These are phyloP conservation scores for Fraxinus paxiana DNA, from an alignment of 305 asterid genomes.

Conservation along the genomic window DNA sequence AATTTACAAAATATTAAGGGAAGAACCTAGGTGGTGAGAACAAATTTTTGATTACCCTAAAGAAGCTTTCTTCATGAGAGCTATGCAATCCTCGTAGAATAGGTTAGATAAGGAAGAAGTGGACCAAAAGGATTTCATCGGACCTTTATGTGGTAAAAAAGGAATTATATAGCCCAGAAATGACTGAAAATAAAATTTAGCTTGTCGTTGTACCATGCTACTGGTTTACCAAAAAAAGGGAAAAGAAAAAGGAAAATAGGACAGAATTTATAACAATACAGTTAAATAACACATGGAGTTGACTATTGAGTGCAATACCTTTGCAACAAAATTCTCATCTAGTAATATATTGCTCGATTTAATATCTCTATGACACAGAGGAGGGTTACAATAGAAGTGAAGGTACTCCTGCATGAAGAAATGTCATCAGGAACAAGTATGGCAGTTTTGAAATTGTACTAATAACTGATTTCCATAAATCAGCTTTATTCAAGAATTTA, in stretches of 20 bases:
- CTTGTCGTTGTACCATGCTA: neutral
- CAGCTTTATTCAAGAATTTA: slow-evolving; percentile 25
- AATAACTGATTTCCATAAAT: neutral
- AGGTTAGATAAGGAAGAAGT: neutral
- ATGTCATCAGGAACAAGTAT: slow-evolving; percentile 13
- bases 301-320: slow-evolving; percentile 43
- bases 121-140: neutral
- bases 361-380: slow-evolving; percentile 93
- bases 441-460: neutral
- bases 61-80: neutral
- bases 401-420: slow-evolving; percentile 76
- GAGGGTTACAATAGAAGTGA: slow-evolving; percentile 91
- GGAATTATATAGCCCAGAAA: neutral
- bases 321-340: slow-evolving; percentile 73
- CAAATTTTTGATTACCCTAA: neutral
- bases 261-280: neutral
- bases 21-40: neutral
- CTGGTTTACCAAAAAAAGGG: neutral
- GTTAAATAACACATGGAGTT: neutral
- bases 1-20: neutral
- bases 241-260: neutral
- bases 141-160: neutral
- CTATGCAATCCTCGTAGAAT: neutral
- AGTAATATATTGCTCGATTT: slow-evolving; percentile 92
- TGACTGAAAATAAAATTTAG: neutral